Base-by-base conservation (phyloP, 2,329 filamentous ascomycete genomes). In the Paraconiothyrium brasiliense region DNA sequence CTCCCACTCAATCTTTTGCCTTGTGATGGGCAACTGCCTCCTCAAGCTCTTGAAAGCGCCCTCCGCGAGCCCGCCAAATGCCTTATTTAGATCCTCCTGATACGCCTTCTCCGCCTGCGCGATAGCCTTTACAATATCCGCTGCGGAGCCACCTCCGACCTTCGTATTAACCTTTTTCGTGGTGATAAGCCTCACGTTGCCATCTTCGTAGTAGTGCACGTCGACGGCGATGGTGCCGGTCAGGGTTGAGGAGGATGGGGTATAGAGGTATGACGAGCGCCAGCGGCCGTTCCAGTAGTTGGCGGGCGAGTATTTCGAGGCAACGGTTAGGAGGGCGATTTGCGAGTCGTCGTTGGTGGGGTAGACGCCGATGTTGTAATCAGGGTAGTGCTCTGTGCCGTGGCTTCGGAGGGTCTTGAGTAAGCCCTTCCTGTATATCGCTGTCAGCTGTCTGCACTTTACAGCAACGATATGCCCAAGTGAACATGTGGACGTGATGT, bases 261-360 rank as follows among this genome's bases (percentile, higher is more conserved):
- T 86, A 79, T 91, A 91, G 71, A 91, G 86, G 83, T 98, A 98
- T 57, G 91, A 85, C 51, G 92, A 94, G 73, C 95, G 92, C 92
- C 95, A 99, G 65, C 95, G 93, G 65, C 95, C 95, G 81, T 97
- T 98, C 92, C 95, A 98, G 85, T 93, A 99, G 85, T 99, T 99
- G 78, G 94, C 93, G 8, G 96, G 95, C 73, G 92, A 97, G 84
- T 98, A 98, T 80, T 97, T 97, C 84, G 95, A 97, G 59, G 94
- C 92, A 52, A 97, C 94, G 54, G 97, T 88, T 58, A 97, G 81
- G 66, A 97, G 84, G 51, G 93, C 92, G 62, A 98, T 81, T 71
- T 89, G 88, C 32, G 87, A 86, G 77, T 94, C 92, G 66, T 90
- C 84, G 70, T 92, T 87, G 69, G 88, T 89, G 11, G 94, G 92